These are phyloP conservation scores for Pyrenophora teres DNA, from an alignment of 2,329 filamentous ascomycete species.

Conservation along the genomic window DNA sequence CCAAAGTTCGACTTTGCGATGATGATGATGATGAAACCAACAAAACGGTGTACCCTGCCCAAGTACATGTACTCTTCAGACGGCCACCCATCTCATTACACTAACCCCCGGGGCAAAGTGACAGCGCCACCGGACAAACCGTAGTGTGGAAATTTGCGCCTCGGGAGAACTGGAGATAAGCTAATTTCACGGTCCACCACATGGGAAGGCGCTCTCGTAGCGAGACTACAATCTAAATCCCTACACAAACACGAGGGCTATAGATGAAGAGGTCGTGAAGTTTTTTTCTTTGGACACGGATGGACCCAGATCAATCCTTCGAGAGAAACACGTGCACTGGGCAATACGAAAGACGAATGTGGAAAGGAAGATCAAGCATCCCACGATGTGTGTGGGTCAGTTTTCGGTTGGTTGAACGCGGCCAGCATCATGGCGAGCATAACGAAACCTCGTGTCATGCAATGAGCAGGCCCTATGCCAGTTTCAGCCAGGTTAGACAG, in stretches of 20 bases:
- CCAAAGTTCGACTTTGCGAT: constrained; percentile 12
- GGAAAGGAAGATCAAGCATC: too few relatives aligned
- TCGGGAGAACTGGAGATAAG: constrained; percentile 21
- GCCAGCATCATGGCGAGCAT: background rate
- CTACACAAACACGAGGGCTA: too few relatives aligned
- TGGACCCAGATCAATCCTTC: too few relatives aligned
- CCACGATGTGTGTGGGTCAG: background rate
- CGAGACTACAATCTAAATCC: constrained; percentile 3
- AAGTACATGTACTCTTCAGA: constrained; percentile 23
- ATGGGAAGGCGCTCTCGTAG: background rate
- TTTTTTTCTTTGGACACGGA: too few relatives aligned
- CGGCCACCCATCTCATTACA: constrained; percentile 19
- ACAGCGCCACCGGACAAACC: constrained; percentile 11
- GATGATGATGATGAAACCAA: constrained; percentile 9
- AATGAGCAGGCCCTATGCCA: constrained; percentile 9
- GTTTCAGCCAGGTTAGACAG: constrained; percentile 6
- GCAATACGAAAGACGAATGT: too few relatives aligned
- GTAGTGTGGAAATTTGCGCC: constrained; percentile 27
- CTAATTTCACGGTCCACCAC: constrained; percentile 15
- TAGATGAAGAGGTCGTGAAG: too few relatives aligned
- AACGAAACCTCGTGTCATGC: constrained; percentile 6
- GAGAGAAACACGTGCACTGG: too few relatives aligned
- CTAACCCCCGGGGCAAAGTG: constrained; percentile 14
- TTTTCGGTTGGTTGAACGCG: background rate
- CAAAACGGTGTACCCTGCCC: constrained; percentile 9